A percentile compares a stretch with the other conserved stretches of the same genome.
These are phyloP conservation scores for Ganoderma lucidum DNA, from an alignment of 1,284 basidiomycete species.

Conservation along the genomic window DNA sequence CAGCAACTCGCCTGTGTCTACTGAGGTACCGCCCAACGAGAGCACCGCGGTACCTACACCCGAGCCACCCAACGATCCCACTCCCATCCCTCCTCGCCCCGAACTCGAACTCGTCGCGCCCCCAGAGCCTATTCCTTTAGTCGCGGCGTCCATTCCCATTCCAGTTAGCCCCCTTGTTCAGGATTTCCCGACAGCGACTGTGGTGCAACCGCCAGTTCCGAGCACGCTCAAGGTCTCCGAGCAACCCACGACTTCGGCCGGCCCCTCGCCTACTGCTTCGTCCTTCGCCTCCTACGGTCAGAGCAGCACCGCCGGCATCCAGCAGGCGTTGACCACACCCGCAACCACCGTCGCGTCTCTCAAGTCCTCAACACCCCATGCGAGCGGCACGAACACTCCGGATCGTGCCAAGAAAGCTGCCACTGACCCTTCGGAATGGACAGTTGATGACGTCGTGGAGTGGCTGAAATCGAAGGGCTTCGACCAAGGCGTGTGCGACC, in stretches of 20 bases:
- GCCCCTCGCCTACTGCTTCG: conserved; percentile 51
- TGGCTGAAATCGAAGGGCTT: conserved; percentile 92
- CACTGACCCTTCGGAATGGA: conserved; percentile 79
- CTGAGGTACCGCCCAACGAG: conserved; percentile 26
- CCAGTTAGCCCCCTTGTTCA: conserved; percentile 28
- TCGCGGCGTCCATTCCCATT: conserved; percentile 18
- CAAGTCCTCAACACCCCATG: conserved; percentile 24
- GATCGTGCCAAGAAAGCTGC: conserved; percentile 32
- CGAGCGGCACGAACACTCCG: conserved; percentile 18
- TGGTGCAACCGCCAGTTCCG: conserved; percentile 28
- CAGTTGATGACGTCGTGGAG: conserved; percentile 87
- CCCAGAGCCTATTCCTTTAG: conserved; percentile 10
- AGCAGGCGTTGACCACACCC: conserved; percentile 38
- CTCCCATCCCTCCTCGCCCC: conserved; percentile 5
- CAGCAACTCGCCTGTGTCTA: not conserved
- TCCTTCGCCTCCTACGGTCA: conserved; percentile 37
- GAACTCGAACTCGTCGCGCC: conserved; percentile 12
- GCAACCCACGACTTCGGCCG: conserved; percentile 25
- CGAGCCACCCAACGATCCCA: not conserved
- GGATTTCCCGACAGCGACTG: conserved; percentile 9
- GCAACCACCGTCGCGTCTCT: conserved; percentile 34
- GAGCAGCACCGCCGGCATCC: conserved; percentile 38
- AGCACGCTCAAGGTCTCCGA: conserved; percentile 32
- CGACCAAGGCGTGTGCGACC: conserved; percentile 82
- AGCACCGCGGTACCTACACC: conserved; percentile 10